Base-by-base conservation (phyloP, 2,329 filamentous ascomycete species). In the Piedraia hortae region DNA sequence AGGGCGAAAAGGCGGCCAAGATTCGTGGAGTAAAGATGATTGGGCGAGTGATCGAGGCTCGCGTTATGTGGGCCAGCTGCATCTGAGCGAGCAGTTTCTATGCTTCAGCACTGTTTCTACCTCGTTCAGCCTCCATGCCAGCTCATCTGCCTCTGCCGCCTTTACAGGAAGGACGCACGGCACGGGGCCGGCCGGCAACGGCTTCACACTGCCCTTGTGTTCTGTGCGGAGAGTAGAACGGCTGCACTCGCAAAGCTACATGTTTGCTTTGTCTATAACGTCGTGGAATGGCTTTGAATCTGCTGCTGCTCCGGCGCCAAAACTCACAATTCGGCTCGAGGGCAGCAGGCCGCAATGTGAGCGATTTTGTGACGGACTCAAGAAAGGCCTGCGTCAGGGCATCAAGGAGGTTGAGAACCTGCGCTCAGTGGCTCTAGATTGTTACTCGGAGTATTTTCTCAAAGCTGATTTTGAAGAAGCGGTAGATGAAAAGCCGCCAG, bases 41-140 rank as follows among this genome's bases (percentile, higher is more conserved):
- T 44, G 42, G 42, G 55, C 59, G 26, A 75, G 77, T 34, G 89
- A 72, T 48, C 28, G 39, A n/a, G 41, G 42, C 6, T 39, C 36
- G 14, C 73, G 80, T 42, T 93, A 97, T 51, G 67, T 69, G 12
- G 85, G 85, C 22, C 80, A 80, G 46, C 61, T 97, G 23, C 82
- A 97, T 44, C 54, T 97, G 31, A 91, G 78, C 44, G 82, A 97
- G 50, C 63, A 73, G 35, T 97, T 73, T 48, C 65, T 97, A 35
- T 93, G 80, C 56, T 97, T 97, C 53, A 91, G 80, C 1, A 91
- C 85, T 5, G 75, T 85, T 23, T 68, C 75, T 9, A 73, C 77
- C 6, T 88, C 77, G 50, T 91, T 91, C 46, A 46, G 74, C 18
- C 67, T 66, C 30, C 68, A 70, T 1, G 71, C 82, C 9, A 89